phyloP scores from a whole-genome alignment of 2,329 filamentous ascomycete genomes.

The Escovopsis sp. region DNA sequence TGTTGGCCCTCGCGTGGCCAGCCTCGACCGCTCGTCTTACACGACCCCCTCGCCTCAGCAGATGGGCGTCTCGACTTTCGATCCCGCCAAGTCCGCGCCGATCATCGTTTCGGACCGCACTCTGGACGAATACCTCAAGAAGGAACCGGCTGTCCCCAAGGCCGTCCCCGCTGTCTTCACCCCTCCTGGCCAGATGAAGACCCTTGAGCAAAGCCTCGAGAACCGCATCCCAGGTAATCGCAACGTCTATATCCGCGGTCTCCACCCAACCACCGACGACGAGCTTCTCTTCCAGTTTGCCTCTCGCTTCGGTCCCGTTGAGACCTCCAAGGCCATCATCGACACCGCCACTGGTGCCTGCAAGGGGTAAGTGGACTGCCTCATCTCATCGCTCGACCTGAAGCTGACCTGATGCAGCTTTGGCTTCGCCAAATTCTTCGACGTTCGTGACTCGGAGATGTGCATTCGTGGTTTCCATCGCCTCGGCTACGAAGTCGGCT shows the following conservation, averaged over 20 bases:
- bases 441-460: conserved; percentile 76
- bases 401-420: conserved; percentile 44
- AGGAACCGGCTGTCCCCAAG: conserved; percentile 69
- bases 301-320: conserved; percentile 77
- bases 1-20: conserved; percentile 41
- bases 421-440: conserved; percentile 90
- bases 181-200: conserved; percentile 72
- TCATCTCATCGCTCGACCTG: background rate
- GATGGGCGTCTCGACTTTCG: conserved; percentile 26
- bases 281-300: conserved; percentile 73
- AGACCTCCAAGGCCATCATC: conserved; percentile 97
- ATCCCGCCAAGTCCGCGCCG: conserved; percentile 26
- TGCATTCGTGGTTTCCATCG: conserved; percentile 93
- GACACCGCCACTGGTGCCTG: conserved; percentile 85
- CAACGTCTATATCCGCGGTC: conserved; percentile 94
- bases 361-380: conserved; percentile 58
- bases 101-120: conserved; percentile 28
- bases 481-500: conserved; percentile 92
- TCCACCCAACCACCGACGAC: conserved; percentile 90
- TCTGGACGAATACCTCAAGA: conserved; percentile 50
- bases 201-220: conserved; percentile 83
- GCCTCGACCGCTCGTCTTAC: conserved; percentile 47
- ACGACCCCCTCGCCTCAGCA: conserved; percentile 53
- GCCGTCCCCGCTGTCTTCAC: conserved; percentile 85
- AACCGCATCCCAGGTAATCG: conserved; percentile 85